Evolutionary conservation across 2,329 filamentous ascomycete genomes (phyloP).

Genomic region (Nectriaceae sp.): DNA sequence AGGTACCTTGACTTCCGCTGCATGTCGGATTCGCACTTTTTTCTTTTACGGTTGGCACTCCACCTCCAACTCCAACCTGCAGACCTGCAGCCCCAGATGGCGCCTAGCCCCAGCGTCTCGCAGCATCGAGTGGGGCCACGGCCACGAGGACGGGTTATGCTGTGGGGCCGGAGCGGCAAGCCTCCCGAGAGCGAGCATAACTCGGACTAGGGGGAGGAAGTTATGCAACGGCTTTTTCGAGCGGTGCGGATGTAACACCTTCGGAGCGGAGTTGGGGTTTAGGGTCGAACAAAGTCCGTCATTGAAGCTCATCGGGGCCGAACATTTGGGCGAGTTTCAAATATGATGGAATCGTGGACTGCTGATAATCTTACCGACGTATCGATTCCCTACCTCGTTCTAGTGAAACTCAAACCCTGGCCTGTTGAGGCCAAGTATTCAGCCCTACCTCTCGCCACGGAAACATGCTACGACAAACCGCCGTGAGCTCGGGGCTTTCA

Average conservation of each 20-base stretch:
- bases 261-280: neutral
- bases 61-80: neutral
- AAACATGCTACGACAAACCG: too few relatives aligned
- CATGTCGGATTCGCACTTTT: neutral
- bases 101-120: constrained; percentile 1
- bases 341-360: too few relatives aligned
- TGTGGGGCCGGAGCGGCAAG: constrained; percentile 20
- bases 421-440: too few relatives aligned
- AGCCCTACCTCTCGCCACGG: too few relatives aligned
- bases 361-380: too few relatives aligned
- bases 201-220: constrained; percentile 6
- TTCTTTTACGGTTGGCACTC: neutral
- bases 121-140: too few relatives aligned
- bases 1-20: too few relatives aligned
- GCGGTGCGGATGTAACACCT: neutral
- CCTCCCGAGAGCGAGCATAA: constrained; percentile 14
- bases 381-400: too few relatives aligned
- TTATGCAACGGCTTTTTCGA: constrained; percentile 2
- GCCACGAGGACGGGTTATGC: constrained; percentile 17
- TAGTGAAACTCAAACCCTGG: too few relatives aligned
- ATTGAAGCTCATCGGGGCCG: too few relatives aligned
- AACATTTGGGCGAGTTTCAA: too few relatives aligned
- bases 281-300: neutral
- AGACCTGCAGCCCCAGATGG: neutral
- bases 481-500: too few relatives aligned